Conservation (phyloP, 169 alveolate species). For the Plasmodium reichenowi region DNA sequence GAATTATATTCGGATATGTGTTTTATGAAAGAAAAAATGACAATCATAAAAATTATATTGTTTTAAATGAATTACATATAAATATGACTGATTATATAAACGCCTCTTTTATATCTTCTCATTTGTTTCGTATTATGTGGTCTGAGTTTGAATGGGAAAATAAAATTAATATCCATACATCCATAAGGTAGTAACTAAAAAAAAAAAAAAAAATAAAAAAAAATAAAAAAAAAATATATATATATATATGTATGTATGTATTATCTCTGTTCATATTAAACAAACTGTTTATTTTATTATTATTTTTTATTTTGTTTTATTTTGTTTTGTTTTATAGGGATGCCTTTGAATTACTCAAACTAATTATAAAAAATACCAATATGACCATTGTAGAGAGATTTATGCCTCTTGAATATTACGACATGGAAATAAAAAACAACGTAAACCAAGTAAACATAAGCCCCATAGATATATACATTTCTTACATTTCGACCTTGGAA, state of each 20-base stretch:
- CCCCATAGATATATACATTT: conserved; percentile 76
- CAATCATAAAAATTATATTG: conserved; percentile 84
- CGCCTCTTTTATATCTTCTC: conserved; percentile 90
- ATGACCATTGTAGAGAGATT: conserved; percentile 73
- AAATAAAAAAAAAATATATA: not conserved
- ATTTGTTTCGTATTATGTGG: conserved; percentile 94
- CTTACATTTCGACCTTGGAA: conserved; percentile 70
- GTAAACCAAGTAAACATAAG: conserved; percentile 63
- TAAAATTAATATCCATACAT: conserved; percentile 85
- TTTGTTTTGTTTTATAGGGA: conserved; percentile 50
- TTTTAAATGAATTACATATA: conserved; percentile 90
- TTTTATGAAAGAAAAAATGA: conserved; percentile 90
- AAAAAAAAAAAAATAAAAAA: not conserved
- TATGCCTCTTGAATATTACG: conserved; percentile 75
- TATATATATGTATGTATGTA: not conserved
- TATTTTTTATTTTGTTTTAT: too few species aligned
- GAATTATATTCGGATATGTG: conserved; percentile 94
- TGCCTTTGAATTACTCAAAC: conserved; percentile 59
- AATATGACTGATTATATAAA: conserved; percentile 91
- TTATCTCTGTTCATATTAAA: not conserved
- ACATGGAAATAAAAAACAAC: conserved; percentile 50
- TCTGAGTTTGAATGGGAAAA: conserved; percentile 97
- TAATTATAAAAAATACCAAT: conserved; percentile 58
- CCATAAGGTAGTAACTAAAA: conserved; percentile 41
- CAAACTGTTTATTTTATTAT: too few species aligned